Evolutionary conservation across 1,139 yeast genomes (phyloP).

Genomic region (Suzukiozyma palmioleophila): DNA sequence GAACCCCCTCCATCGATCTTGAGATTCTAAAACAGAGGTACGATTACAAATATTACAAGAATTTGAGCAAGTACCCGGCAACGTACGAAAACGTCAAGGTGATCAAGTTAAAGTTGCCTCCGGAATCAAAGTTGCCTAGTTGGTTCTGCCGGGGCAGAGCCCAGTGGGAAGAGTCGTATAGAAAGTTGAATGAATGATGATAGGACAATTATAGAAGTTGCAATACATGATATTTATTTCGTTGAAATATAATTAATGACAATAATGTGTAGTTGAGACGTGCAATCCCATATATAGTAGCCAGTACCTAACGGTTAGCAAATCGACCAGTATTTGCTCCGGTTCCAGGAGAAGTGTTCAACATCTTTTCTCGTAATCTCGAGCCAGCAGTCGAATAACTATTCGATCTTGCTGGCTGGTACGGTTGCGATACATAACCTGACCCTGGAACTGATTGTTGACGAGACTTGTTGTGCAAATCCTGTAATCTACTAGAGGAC

Average conservation of each 20-base stretch:
- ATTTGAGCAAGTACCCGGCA: conserved; percentile 24
- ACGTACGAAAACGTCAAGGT: conserved; percentile 35
- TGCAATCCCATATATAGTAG: background rate
- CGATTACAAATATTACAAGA: conserved; percentile 38
- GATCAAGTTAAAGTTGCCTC: conserved; percentile 52
- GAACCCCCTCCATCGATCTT: conserved; percentile 4
- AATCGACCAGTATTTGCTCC: conserved; percentile 2
- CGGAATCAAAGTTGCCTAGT: conserved; percentile 56
- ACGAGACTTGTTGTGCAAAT: conserved; percentile 41
- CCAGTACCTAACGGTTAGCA: conserved; percentile 2
- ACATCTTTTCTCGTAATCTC: conserved; percentile 36
- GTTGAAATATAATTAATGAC: too few relatives aligned
- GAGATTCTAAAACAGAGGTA: conserved; percentile 16
- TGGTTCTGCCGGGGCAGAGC: conserved; percentile 68
- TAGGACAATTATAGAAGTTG: too few relatives aligned
- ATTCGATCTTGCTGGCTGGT: conserved; percentile 20
- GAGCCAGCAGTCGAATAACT: conserved; percentile 27
- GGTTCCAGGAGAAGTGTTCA: conserved; percentile 15
- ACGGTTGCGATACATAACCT: conserved; percentile 22
- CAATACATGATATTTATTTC: too few relatives aligned
- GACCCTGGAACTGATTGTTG: conserved; percentile 38
- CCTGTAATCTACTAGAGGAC: conserved; percentile 36
- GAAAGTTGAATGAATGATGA: conserved; percentile 10
- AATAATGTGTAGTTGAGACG: too few relatives aligned
- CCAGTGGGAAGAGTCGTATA: conserved; percentile 48